phyloP scores from a whole-genome alignment of 139 green algal genomes.

The Volvox reticuliferus region DNA sequence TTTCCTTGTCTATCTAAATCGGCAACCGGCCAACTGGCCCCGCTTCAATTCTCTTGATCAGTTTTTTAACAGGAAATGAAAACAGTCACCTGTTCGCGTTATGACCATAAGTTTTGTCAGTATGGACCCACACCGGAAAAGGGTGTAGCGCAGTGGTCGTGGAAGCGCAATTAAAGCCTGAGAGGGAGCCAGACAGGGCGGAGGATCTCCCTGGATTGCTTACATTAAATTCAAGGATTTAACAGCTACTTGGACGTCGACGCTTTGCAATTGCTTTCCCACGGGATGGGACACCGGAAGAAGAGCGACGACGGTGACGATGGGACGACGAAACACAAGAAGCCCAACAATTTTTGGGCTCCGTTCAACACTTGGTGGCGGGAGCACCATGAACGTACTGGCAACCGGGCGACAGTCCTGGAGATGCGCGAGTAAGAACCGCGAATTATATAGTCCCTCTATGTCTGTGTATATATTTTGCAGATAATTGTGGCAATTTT shows the following conservation, averaged over 20 bases:
- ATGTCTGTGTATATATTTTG: not conserved
- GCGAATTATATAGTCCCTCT: not conserved
- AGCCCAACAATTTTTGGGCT: slow-evolving; percentile 25
- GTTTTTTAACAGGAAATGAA: not conserved
- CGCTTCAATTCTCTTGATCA: not conserved
- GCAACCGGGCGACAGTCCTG: not conserved
- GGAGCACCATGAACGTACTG: slow-evolving; percentile 32
- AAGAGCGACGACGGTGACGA: slow-evolving; percentile 15
- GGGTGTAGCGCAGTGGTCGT: not conserved
- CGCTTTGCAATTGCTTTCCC: not conserved
- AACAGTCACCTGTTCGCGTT: not conserved
- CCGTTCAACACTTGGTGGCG: slow-evolving; percentile 38
- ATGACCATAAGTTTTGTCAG: not conserved
- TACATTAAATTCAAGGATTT: not conserved
- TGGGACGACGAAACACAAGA: not conserved
- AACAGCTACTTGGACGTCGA: not conserved
- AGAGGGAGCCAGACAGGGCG: not conserved
- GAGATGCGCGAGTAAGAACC: slow-evolving; percentile 29
- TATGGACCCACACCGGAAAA: not conserved
- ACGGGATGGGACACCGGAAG: not conserved
- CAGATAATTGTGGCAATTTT: not conserved
- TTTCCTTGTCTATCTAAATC: not conserved
- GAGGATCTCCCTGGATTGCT: not conserved
- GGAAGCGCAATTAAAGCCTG: not conserved
- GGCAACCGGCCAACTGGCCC: not conserved